Conservation (phyloP, 345 rosid genomes). For the Eutrema heterophyllum region DNA sequence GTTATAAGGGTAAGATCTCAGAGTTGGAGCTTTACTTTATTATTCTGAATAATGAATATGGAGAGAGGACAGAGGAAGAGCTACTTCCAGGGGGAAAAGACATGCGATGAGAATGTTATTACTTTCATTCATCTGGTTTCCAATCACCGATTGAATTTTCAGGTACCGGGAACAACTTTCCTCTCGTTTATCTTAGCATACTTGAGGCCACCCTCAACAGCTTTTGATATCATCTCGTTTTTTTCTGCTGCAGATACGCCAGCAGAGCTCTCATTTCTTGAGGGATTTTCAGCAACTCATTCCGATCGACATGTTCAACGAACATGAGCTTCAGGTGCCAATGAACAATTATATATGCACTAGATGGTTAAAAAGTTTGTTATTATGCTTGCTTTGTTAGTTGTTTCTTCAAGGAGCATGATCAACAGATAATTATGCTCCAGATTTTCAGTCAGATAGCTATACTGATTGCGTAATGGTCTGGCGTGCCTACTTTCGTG, state of each 20-base stretch:
- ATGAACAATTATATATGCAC: neutral
- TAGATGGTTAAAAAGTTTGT: neutral
- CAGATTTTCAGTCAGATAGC: no score
- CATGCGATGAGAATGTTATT: constrained; percentile 78
- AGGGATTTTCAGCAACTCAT: constrained; percentile 97
- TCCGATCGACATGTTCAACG: constrained; percentile 92
- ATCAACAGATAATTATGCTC: no score
- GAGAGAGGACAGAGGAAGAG: constrained; percentile 95
- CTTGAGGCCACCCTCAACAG: constrained; percentile 11
- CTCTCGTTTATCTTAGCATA: constrained; percentile 1
- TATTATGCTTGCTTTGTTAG: constrained; percentile 1
- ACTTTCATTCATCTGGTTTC: constrained; percentile 93
- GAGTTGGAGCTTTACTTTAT: constrained; percentile 89
- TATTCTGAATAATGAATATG: constrained; percentile 92
- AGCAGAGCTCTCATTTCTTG: constrained; percentile 86
- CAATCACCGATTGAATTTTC: constrained; percentile 89
- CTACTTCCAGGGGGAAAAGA: constrained; percentile 84
- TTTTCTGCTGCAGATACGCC: constrained; percentile 63
- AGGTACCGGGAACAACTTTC: constrained; percentile 42
- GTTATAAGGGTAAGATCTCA: constrained; percentile 73
- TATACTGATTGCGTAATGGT: no score
- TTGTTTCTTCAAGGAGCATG: neutral
- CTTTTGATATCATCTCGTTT: constrained; percentile 5
- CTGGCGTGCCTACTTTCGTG: neutral
- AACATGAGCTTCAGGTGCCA: constrained; percentile 94